Conservation (phyloP, 768 basidiomycete species). For the Psilocybe azurescens region DNA sequence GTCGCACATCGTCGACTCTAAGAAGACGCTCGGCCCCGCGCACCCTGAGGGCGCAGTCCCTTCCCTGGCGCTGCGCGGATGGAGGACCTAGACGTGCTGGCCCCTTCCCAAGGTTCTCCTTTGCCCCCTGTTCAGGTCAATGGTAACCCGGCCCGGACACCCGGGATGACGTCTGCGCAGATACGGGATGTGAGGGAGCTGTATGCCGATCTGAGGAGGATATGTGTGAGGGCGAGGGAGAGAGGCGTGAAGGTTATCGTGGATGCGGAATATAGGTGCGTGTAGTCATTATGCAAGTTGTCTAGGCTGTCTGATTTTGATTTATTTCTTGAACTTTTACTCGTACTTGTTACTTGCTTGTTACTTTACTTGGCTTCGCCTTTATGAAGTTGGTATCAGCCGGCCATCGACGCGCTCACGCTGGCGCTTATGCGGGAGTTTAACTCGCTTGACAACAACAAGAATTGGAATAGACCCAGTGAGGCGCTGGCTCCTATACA, state of each 20-base stretch:
- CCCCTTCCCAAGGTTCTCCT: constrained; percentile 28
- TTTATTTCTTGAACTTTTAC: too few species aligned
- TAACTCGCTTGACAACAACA: constrained; percentile 51
- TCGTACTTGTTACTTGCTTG: too few species aligned
- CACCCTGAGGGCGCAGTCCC: constrained; percentile 37
- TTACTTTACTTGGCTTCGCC: background rate
- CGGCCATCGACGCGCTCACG: constrained; percentile 84
- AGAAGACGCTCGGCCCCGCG: constrained; percentile 11
- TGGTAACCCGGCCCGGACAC: too few species aligned
- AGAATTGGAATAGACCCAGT: background rate
- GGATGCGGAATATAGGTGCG: constrained; percentile 84
- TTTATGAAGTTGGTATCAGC: constrained; percentile 64
- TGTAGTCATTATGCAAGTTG: background rate
- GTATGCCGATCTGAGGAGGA: constrained; percentile 61
- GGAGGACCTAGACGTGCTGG: constrained; percentile 61
- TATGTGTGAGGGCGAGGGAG: constrained; percentile 67
- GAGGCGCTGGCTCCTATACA: constrained; percentile 39
- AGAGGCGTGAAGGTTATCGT: constrained; percentile 74
- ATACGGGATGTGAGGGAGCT: constrained; percentile 64
- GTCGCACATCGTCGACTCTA: constrained; percentile 50
- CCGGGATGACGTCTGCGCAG: constrained; percentile 39
- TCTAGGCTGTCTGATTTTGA: too few species aligned
- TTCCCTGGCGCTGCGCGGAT: constrained; percentile 74
- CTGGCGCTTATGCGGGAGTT: constrained; percentile 77
- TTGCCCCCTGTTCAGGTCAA: constrained; percentile 42